Base-by-base conservation (phyloP, 371 early-diverging fungal species). In the Saksenaea oblongispora region DNA sequence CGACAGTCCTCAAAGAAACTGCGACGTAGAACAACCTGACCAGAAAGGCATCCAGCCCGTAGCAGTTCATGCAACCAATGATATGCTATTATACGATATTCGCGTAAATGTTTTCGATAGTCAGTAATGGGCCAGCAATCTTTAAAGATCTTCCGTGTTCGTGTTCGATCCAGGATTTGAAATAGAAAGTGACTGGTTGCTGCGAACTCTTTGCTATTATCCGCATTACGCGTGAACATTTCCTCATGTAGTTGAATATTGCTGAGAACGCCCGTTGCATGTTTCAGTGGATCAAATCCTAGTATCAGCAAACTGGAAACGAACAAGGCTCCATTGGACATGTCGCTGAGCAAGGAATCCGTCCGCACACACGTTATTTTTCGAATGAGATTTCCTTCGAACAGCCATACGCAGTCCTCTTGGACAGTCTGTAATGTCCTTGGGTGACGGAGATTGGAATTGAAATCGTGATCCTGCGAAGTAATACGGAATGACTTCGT, bases 111-210 rank as follows among this genome's bases (percentile, higher is more conserved):
- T 10, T 56, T 59, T 10, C 61, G 41, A 18, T 71, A 69, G 22
- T 77, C 76, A 13, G 26, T 64, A n/a, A 79, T 67, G 8, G 84
- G 84, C 79, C 79, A 83, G 37, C 79, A 83, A 11, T 39, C 34
- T 37, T 27, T 24, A 36, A 75, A 80, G 0, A 35, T 41, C 7
- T 36, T 51, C 27, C 34, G 27, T 9, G 75, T 42, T 26, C 58
- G 64, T 26, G 28, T 15, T 7, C 69, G 57, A 62, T 78, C 72
- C 5, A 75, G 59, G 11, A 63, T 61, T 3, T 53, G 54, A 53
- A 78, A 78, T 14, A 78, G 51, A 44, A 75, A 78, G 62, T 74
- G 67, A 24, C 75, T 73, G 8, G 72, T 75, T 22, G 61, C 54
- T 61, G 70, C 74, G 54, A 78, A 75, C 3, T 72, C 70, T 31